A percentile compares a stretch with the other conserved stretches of the same genome.
Conservation (phyloP, 495 filamentous ascomycete genomes). For the Penicillium arizonense region DNA sequence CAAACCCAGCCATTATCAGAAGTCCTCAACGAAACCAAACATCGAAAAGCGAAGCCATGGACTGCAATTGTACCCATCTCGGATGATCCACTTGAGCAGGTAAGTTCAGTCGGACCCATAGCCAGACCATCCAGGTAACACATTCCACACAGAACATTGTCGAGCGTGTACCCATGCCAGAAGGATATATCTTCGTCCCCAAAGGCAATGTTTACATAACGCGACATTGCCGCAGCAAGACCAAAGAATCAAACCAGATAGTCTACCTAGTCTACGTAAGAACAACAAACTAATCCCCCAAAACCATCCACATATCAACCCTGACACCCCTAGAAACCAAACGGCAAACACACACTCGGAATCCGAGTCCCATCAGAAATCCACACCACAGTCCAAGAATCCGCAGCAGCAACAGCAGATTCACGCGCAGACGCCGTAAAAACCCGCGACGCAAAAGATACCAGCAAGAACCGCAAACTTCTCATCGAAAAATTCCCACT, state of each 20-base stretch:
- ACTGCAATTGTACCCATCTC: conserved; percentile 9
- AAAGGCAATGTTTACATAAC: conserved; percentile 53
- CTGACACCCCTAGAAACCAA: conserved; percentile 24
- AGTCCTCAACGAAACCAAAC: background rate
- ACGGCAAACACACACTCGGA: conserved; percentile 34
- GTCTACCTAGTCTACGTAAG: conserved; percentile 48
- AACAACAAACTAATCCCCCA: background rate
- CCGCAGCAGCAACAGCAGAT: conserved; percentile 33
- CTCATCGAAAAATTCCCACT: conserved; percentile 38
- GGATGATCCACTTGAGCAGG: conserved; percentile 22
- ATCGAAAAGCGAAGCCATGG: background rate
- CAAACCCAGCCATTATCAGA: background rate
- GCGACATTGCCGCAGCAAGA: conserved; percentile 44
- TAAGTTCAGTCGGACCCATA: background rate
- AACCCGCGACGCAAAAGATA: conserved; percentile 34
- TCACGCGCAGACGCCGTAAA: conserved; percentile 40
- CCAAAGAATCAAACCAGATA: conserved; percentile 35
- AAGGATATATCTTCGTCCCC: conserved; percentile 48
- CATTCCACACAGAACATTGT: conserved; percentile 30
- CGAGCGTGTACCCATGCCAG: conserved; percentile 18
- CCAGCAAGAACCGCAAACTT: conserved; percentile 28
- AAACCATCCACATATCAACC: background rate
- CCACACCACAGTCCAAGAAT: conserved; percentile 27
- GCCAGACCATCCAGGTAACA: background rate
- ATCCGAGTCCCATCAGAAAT: conserved; percentile 48